Conservation (phyloP, 2,329 filamentous ascomycete species). For the Coniochaeta ligniaria region DNA sequence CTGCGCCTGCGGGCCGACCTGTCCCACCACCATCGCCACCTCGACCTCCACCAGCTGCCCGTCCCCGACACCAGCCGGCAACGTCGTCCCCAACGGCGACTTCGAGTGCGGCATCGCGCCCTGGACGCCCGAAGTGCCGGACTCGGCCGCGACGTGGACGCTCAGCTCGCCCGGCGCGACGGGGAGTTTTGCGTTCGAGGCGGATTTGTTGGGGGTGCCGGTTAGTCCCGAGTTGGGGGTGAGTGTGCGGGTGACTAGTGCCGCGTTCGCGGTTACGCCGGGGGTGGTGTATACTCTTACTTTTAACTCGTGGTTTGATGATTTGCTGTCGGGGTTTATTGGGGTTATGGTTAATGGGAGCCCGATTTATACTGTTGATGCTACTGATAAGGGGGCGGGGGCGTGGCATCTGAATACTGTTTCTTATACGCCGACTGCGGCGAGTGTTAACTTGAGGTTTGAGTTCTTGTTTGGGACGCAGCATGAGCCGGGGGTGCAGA, state of each 20-base stretch:
- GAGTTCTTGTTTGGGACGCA: conserved; percentile 2
- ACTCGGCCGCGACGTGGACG: conserved; percentile 4
- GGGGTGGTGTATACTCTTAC: not conserved
- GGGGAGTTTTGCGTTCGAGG: not conserved
- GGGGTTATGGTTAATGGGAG: conserved; percentile 4
- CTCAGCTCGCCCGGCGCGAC: conserved; percentile 1
- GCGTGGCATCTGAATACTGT: not conserved
- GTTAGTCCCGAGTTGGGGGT: not conserved
- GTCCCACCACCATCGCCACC: not conserved
- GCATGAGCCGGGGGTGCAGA: not conserved
- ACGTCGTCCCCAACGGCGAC: conserved; percentile 7
- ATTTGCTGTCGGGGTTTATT: not conserved
- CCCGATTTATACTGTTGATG: not conserved
- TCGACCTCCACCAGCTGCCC: conserved; percentile 3
- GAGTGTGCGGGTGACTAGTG: conserved; percentile 3
- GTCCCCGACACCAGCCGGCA: conserved; percentile 4
- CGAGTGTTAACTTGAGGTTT: not conserved
- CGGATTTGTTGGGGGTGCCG: not conserved
- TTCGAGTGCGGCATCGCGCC: conserved; percentile 13
- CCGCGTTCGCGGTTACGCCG: not conserved
- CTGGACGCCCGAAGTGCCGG: conserved; percentile 13
- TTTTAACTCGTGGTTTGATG: conserved; percentile 3
- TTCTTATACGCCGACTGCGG: not conserved
- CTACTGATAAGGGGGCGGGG: not conserved
- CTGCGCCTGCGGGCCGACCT: conserved; percentile 12